Evolutionary conservation across 2,329 filamentous ascomycete genomes (phyloP), one percentile per base, ranked within the genome.

Genomic region (Metarhizium humberi): DNA sequence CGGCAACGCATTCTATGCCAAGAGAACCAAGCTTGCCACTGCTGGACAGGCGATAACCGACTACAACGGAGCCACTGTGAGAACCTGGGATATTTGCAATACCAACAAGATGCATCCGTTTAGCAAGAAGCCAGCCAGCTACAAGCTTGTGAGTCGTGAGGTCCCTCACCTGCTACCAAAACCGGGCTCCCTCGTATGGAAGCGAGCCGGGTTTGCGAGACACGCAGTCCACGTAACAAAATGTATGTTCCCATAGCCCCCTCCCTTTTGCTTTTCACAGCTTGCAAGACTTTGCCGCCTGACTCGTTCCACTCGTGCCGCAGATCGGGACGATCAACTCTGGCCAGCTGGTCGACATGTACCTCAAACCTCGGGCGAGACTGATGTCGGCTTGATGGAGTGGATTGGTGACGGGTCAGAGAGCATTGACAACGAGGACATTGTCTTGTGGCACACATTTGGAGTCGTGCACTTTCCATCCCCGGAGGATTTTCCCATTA

Each of bases 371-470:
- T 90, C 86, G 0, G 91, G 91, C 63, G 85, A 90, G 61, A 87
- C 87, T 0, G 87, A 86, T 0, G 72, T 74, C 46, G 90, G 90
- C 36, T 74, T 95, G 2, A 86, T 87, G 0, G 78, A 84, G 61
- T 92, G 89, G 90, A 86, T 94, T 61, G 83, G 82, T 29, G 82
- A 90, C 58, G 84, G 87, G 13, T 74, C 73, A 49, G 82, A 80
- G 56, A 80, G 75, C 30, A 84, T 95, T 61, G 88, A 87, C 55
- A 87, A 96, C 75, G 88, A 85, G 0, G 89, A 96, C 67, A 74
- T 96, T 34, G 91, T 96, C 1, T 80, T 96, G 16, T 96, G 91
- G 91, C 91, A 96, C 73, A 95, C 90, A 0, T 96, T 96, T 65
- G 92, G 92, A 40, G 78, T 96, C 40, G 92, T 87, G 0, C 92